Evolutionary conservation across 305 asterid species (phyloP).

Genomic region (Euphrasia arctica): DNA sequence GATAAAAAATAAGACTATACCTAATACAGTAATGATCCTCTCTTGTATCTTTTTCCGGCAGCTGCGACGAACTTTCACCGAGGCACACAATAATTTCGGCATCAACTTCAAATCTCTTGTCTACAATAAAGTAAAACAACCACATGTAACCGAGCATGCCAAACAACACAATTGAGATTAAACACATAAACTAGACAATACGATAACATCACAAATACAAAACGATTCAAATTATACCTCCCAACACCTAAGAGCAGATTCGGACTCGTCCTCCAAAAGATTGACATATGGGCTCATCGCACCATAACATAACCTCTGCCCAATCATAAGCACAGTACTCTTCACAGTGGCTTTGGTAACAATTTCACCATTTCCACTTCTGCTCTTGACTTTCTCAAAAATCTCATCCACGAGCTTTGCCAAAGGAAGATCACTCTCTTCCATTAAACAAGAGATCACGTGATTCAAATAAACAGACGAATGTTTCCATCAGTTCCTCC

Average conservation of each 20-base stretch:
- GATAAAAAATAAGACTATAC: constrained; percentile 34
- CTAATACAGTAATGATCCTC: constrained; percentile 66
- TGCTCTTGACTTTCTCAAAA: constrained; percentile 47
- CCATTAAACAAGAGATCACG: constrained; percentile 65
- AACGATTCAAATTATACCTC: constrained; percentile 47
- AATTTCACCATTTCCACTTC: constrained; percentile 34
- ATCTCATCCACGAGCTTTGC: constrained; percentile 65
- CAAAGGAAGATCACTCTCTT: constrained; percentile 75
- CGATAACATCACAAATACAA: too few species aligned
- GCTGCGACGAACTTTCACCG: constrained; percentile 59
- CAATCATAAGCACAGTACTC: constrained; percentile 60
- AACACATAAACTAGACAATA: not conserved
- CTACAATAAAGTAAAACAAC: constrained; percentile 37
- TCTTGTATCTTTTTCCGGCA: constrained; percentile 82
- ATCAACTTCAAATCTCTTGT: constrained; percentile 76
- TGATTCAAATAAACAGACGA: constrained; percentile 34
- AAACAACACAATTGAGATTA: not conserved
- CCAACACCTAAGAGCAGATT: constrained; percentile 85
- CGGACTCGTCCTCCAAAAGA: constrained; percentile 80
- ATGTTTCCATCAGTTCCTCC: constrained; percentile 30
- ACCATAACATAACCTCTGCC: constrained; percentile 77
- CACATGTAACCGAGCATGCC: not conserved
- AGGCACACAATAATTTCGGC: constrained; percentile 48
- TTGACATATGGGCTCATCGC: constrained; percentile 59
- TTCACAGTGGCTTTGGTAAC: constrained; percentile 61